A percentile compares a stretch with the other conserved stretches of the same genome.
These are phyloP conservation scores for cucumber (Cucumis sativus) DNA, from an alignment of 306 rosid species.

Conservation along the genomic window Cucumber_9930_V3 NC_026659.2:26553501-26554000, in stretches of 20 bases:
- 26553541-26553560: background rate
- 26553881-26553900: conserved; percentile 70
- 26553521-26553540: background rate
- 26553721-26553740: background rate
- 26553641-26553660: background rate
- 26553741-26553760: background rate
- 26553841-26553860: conserved; percentile 49
- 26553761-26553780: background rate
- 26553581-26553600: background rate
- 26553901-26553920: conserved; percentile 75
- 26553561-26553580: background rate
- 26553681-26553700: background rate
- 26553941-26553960: conserved; percentile 64
- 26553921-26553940: conserved; percentile 64
- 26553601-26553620: background rate
- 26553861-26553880: conserved; percentile 52
- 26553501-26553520: background rate
- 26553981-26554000: background rate
- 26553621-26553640: background rate
- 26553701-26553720: no score
- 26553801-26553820: background rate
- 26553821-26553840: conserved; percentile 8
- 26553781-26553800: background rate
- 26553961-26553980: conserved; percentile 28
- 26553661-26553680: background rate